Base-by-base conservation (phyloP, 2,329 filamentous ascomycete species). In the Juglanconis sp. region DNA sequence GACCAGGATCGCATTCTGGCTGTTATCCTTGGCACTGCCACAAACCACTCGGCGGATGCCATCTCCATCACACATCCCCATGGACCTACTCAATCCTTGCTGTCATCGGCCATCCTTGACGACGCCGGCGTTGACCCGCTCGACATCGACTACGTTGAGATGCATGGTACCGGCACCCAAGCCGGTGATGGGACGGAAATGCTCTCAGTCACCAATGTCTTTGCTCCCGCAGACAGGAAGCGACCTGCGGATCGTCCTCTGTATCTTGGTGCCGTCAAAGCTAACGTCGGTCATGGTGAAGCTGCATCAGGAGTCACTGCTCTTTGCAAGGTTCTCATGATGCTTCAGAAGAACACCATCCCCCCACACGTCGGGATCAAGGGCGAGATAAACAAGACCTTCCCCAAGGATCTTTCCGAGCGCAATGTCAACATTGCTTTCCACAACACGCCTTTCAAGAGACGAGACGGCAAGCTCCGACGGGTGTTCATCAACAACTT, bases 81-180 rank as follows among this genome's bases (percentile, higher is more conserved):
- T 71, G 89, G 86, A 4, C 88, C 85, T 13, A 88, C 89, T 0
- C 92, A 96, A 72, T 85, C 89, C 11, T 79, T 83, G 52, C 76
- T 95, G 10, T 94, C 89, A 68, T 83, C 84, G 59, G 80, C 84
- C 44, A 86, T 95, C 34, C 79, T 95, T 1, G 83, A 88, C 52
- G 84, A 90, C 48, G 87, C 90, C 47, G 87, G 88, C 61, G 82
- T 95, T 30, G 87, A 93, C 68, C 88, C 91, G 1, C 81, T 86
- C 54, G 89, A 93, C 64, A 82, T 96, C 53, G 87, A 87, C 72
- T 96, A 94, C 68, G 87, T 96, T 8, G 92, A 96, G 74, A 92
- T 95, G 87, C 91, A 96, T 72, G 92, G 90, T 13, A 96, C 92
- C 3, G 92, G 92, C 36, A 96, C 91, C 0, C 90, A 95, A 72